Evolutionary conservation across 1,139 yeast genomes (phyloP), one percentile per base, ranked within the genome.

Genomic region (Pichia cactophila): DNA sequence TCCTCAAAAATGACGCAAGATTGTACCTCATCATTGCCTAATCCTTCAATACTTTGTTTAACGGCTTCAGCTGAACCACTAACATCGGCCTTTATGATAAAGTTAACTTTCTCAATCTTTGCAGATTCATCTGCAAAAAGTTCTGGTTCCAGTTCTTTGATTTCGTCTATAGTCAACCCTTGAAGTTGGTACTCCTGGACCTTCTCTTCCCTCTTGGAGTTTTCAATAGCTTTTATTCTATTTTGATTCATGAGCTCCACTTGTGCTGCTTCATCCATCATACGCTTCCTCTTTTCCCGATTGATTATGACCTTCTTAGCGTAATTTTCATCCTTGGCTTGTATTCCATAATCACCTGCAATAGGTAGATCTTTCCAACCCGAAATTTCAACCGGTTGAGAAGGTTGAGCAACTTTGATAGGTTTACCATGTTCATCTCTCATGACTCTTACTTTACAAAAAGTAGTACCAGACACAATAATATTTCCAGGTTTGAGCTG

Each of bases 311-410:
- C 95, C 57, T 80, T 81, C 59, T 87, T 90, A 12, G 96, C 96
- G 41, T 73, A 66, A 33, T 77, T 73, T 62, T 90, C 97, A 56
- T 71, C 77, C 51, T 77, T 75, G 9, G 95, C 95, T 62, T 88
- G 85, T 8, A 92, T 65, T 1, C 86, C 81, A 57, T 80, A 81
- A 56, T 89, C 96, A 2, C 99, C 99, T 23, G 96, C 94, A 47
- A 80, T 86, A 0, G 98, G 98, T 43, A 89, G 69, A 40, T 83
- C 92, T 61, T 86, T 89, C 98, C 98, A 92, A 0, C 99, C 98
- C 67, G 89, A 77, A 6, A 92, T 74, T 60, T 89, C 95, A 1
- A 88, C 95, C 0, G 97, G 97, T 3, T 86, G 83, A 0, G 97
- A 86, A 0, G 99, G 97, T 0, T 80, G 80, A 0, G 96, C 97